A percentile compares a stretch with the other conserved stretches of the same genome.
These are phyloP conservation scores for Neurospora sp. DNA, from an alignment of 495 filamentous ascomycete species.

Conservation along the genomic window DNA sequence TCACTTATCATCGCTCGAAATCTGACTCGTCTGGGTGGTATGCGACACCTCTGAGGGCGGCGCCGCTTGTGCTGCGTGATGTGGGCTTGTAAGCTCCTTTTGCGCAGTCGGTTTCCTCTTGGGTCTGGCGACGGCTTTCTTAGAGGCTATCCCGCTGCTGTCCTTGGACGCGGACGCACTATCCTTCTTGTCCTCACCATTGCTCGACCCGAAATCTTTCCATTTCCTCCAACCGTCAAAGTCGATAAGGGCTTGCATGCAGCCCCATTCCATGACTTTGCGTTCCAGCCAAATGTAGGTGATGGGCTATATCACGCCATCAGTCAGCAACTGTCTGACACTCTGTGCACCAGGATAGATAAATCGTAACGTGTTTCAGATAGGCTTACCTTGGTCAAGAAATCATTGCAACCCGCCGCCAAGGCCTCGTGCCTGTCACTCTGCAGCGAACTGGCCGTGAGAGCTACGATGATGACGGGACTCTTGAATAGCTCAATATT, in stretches of 20 bases:
- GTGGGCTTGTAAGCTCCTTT: background rate
- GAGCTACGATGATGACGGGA: conserved; percentile 93
- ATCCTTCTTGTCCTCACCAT: background rate
- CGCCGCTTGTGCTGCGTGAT: background rate
- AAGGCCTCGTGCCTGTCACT: conserved; percentile 91
- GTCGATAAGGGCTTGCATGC: conserved; percentile 98
- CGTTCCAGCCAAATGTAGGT: conserved; percentile 96
- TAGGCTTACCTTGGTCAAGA: conserved; percentile 80
- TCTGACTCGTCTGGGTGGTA: background rate
- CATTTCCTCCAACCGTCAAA: conserved; percentile 97
- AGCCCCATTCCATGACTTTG: conserved; percentile 99
- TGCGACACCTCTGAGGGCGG: background rate
- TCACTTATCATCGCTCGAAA: background rate
- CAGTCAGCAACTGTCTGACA: conserved; percentile 4
- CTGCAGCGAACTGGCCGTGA: conserved; percentile 87
- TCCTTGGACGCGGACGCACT: background rate
- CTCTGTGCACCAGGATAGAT: background rate
- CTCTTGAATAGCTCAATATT: conserved; percentile 75
- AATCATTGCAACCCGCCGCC: conserved; percentile 96
- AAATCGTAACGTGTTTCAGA: conserved; percentile 1
- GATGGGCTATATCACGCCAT: conserved; percentile 54
- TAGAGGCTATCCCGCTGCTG: background rate
- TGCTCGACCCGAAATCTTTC: conserved; percentile 52
- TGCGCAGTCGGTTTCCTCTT: background rate
- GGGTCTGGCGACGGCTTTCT: background rate